Conservation (phyloP, 192 early-diverging fungal genomes). For the Linnemannia schmuckeri region DNA sequence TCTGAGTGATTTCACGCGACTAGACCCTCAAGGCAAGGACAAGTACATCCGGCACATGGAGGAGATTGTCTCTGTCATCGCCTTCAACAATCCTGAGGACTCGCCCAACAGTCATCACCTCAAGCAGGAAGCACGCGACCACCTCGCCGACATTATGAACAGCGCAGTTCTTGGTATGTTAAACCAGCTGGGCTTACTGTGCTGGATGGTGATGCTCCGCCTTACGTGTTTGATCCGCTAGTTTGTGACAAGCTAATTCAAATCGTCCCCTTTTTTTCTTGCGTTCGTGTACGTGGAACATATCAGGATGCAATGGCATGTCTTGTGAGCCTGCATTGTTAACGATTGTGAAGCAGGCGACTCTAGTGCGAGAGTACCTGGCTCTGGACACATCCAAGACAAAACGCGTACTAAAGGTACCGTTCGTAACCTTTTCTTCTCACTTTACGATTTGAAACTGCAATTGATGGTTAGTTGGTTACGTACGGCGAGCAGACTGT, state of each 20-base stretch:
- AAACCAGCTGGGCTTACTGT: not conserved
- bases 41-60: conserved; percentile 60
- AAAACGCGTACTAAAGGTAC: conserved; percentile 46
- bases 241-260: not conserved
- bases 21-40: conserved; percentile 46
- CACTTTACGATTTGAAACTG: not conserved
- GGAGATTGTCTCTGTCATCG: conserved; percentile 69
- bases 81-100: conserved; percentile 69
- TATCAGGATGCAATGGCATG: conserved; percentile 59
- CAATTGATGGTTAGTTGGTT: not conserved
- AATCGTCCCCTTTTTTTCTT: conserved; percentile 4
- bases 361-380: conserved; percentile 66
- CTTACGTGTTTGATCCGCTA: conserved; percentile 5
- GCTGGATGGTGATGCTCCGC: not conserved
- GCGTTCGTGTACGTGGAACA: not conserved
- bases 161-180: conserved; percentile 73
- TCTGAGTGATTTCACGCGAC: conserved; percentile 55
- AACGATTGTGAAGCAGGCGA: conserved; percentile 70
- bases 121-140: conserved; percentile 67
- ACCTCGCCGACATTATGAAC: conserved; percentile 71
- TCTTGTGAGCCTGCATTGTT: conserved; percentile 63
- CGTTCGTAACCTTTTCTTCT: not conserved
- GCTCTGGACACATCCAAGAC: conserved; percentile 55
- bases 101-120: conserved; percentile 68
- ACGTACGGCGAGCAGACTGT: not conserved